A percentile compares a stretch with the other conserved stretches of the same genome.
phyloP scores from a whole-genome alignment of 495 filamentous ascomycete species.

The Aspergillus carlsbadensis region DNA sequence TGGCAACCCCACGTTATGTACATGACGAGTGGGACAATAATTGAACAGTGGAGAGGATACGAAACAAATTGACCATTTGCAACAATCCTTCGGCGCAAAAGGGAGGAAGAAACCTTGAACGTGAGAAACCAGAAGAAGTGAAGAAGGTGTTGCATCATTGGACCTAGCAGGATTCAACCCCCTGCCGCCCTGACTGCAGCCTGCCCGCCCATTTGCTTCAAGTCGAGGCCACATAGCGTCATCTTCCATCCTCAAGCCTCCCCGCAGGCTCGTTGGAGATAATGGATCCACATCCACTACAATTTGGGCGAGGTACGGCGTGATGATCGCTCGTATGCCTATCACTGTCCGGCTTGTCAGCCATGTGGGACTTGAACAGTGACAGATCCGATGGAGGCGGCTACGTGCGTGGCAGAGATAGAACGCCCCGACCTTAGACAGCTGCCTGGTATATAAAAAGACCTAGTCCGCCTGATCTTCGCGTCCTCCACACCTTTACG shows the following conservation, averaged over 20 bases:
- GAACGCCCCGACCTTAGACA: neutral
- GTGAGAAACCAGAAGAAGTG: neutral
- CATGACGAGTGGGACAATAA: no score
- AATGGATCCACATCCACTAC: neutral
- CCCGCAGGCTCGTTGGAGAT: neutral
- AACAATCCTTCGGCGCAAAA: neutral
- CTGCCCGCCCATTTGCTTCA: conserved; percentile 8
- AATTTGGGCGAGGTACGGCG: conserved; percentile 2
- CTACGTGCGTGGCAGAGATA: neutral
- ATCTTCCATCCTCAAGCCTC: conserved; percentile 12
- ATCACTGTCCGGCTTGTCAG: neutral
- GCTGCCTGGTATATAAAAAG: conserved; percentile 2
- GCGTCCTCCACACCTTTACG: neutral
- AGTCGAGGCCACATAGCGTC: conserved; percentile 20
- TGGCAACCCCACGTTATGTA: no score
- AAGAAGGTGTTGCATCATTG: neutral
- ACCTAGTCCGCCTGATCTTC: neutral
- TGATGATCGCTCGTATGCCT: conserved; percentile 5
- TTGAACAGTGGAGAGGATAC: no score
- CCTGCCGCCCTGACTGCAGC: conserved; percentile 2
- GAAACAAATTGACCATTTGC: no score
- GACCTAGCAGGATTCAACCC: neutral
- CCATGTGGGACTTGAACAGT: no score
- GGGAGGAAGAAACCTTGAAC: neutral
- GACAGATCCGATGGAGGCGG: no score